Conservation (phyloP, 768 basidiomycete genomes). For the Rubroboletus satanas region DNA sequence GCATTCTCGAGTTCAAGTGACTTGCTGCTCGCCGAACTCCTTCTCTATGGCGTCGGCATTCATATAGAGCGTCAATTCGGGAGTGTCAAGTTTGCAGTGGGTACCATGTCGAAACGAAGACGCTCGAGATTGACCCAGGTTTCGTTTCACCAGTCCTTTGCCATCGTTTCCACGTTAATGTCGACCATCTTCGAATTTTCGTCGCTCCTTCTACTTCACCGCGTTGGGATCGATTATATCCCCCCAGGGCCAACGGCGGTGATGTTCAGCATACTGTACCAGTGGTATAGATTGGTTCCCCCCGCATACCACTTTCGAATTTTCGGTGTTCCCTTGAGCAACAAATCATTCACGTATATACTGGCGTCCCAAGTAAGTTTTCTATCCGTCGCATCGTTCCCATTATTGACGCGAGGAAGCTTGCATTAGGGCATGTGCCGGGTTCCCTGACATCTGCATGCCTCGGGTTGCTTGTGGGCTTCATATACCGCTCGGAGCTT, state of each 20-base stretch:
- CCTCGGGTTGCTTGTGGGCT: constrained; percentile 67
- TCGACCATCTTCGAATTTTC: constrained; percentile 67
- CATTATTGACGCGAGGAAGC: constrained; percentile 38
- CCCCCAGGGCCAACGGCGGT: constrained; percentile 74
- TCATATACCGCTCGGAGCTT: constrained; percentile 80
- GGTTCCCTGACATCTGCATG: constrained; percentile 58
- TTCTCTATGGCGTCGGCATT: constrained; percentile 68
- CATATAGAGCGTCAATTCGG: constrained; percentile 85
- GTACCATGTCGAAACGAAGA: constrained; percentile 21
- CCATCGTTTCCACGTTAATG: constrained; percentile 61
- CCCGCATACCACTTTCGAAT: constrained; percentile 71
- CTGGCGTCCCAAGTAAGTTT: constrained; percentile 64
- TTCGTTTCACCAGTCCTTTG: constrained; percentile 58
- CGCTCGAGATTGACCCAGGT: constrained; percentile 2
- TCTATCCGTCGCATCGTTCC: not conserved
- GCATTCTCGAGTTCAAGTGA: constrained; percentile 85
- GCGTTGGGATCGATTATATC: constrained; percentile 66
- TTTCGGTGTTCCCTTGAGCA: constrained; percentile 68
- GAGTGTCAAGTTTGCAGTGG: constrained; percentile 80
- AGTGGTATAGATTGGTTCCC: constrained; percentile 77
- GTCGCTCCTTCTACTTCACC: constrained; percentile 60
- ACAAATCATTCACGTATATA: constrained; percentile 72
- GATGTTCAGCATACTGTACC: constrained; percentile 78
- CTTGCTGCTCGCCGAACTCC: constrained; percentile 68
- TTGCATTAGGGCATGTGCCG: constrained; percentile 64